phyloP scores from a whole-genome alignment of 305 asterid species.

The Striga hermonthica region DNA sequence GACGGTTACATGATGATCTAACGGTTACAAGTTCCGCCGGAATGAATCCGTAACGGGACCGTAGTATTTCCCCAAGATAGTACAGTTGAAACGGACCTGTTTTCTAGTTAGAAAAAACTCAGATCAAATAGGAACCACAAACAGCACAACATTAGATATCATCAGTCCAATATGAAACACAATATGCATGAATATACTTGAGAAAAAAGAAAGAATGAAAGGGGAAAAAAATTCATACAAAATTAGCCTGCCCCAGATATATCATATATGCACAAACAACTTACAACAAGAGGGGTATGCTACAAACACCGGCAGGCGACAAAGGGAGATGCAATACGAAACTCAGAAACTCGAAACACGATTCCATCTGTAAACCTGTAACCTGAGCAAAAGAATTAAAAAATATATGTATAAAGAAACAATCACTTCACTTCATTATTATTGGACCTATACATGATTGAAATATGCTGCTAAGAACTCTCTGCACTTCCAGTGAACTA shows the following conservation, averaged over 20 bases:
- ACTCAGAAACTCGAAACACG: background rate
- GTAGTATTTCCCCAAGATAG: too few species aligned
- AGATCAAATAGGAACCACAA: too few species aligned
- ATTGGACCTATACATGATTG: conserved; percentile 73
- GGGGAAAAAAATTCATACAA: background rate
- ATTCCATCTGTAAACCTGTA: conserved; percentile 31
- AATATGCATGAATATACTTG: too few species aligned
- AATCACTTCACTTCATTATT: conserved; percentile 38
- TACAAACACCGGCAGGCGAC: background rate
- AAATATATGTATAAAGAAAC: background rate
- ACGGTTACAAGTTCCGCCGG: too few species aligned
- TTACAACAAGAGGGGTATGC: background rate
- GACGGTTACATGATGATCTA: too few species aligned
- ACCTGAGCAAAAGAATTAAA: conserved; percentile 18
- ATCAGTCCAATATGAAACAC: too few species aligned
- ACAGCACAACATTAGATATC: too few species aligned
- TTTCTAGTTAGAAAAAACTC: too few species aligned
- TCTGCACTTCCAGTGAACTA: conserved; percentile 79
- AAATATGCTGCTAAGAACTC: conserved; percentile 64
- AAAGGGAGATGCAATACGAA: conserved; percentile 2
- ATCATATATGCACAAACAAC: background rate
- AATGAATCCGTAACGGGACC: too few species aligned
- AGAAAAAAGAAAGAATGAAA: background rate
- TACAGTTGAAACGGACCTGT: too few species aligned
- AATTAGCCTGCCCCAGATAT: background rate